These are phyloP conservation scores for Camellia sinensis DNA, from an alignment of 148 eudicot species.

Conservation along the genomic window DNA sequence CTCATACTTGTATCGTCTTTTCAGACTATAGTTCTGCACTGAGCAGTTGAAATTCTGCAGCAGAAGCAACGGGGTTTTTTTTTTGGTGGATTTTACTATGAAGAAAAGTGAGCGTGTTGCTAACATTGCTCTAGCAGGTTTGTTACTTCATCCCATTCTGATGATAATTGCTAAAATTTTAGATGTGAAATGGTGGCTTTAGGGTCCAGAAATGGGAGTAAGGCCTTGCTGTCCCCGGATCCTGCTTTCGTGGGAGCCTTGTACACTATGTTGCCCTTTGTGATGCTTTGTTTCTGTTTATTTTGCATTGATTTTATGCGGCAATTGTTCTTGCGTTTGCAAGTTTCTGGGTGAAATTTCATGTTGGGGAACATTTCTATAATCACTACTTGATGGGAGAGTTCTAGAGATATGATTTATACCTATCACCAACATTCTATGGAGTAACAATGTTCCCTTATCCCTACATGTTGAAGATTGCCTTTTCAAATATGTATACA, in stretches of 20 bases:
- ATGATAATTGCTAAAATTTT: background rate
- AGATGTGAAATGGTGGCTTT: background rate
- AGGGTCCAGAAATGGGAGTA: no score
- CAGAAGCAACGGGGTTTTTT: background rate
- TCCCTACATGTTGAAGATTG: no score
- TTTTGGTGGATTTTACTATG: slow-evolving; percentile 34
- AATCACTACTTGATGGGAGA: background rate
- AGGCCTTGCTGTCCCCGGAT: no score
- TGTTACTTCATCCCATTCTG: slow-evolving; percentile 11
- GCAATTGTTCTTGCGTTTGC: background rate
- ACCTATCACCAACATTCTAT: background rate
- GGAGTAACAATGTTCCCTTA: background rate
- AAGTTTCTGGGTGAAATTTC: background rate
- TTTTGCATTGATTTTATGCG: background rate
- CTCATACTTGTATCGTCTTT: background rate
- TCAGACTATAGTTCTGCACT: background rate
- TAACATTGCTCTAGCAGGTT: slow-evolving; percentile 87
- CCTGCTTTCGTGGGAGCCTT: no score
- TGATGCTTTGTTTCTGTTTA: background rate
- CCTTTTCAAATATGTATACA: background rate
- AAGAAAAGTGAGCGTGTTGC: slow-evolving; percentile 73
- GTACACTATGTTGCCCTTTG: background rate
- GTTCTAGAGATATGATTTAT: background rate
- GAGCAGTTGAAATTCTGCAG: slow-evolving; percentile 5
- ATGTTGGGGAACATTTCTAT: background rate